Evolutionary conservation across 2,329 filamentous ascomycete genomes (phyloP).

Genomic region (Talaromyces sp.): DNA sequence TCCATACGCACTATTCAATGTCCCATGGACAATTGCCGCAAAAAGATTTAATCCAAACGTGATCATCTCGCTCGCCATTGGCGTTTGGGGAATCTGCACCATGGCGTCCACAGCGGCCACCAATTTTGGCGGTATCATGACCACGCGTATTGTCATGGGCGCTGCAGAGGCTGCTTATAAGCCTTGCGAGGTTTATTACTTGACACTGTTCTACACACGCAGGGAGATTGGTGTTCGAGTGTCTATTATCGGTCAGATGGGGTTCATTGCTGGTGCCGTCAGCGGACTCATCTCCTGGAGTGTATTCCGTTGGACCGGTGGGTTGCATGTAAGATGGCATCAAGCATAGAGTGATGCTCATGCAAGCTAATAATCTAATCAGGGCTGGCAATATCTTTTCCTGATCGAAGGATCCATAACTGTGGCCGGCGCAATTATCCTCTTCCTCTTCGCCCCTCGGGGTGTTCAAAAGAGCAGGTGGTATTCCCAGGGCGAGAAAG

Average conservation of each 20-base stretch:
- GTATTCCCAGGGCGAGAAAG: not conserved
- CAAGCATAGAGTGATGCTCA: not conserved
- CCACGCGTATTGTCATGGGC: constrained; percentile 73
- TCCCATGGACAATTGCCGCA: constrained; percentile 36
- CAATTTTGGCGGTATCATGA: constrained; percentile 67
- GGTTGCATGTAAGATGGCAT: not conserved
- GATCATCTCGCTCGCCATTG: not conserved
- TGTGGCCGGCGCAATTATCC: constrained; percentile 1
- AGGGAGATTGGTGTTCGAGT: constrained; percentile 39
- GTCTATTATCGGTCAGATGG: constrained; percentile 40
- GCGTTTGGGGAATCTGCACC: constrained; percentile 24
- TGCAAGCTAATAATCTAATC: not conserved
- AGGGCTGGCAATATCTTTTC: constrained; percentile 9
- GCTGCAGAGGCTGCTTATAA: constrained; percentile 51
- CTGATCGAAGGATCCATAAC: constrained; percentile 7
- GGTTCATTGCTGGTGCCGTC: constrained; percentile 27
- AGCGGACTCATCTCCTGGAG: constrained; percentile 4
- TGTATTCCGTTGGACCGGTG: constrained; percentile 6
- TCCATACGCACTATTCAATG: constrained; percentile 45
- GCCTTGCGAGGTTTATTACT: constrained; percentile 49
- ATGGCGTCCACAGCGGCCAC: constrained; percentile 1
- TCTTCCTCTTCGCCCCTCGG: not conserved
- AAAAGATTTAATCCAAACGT: constrained; percentile 2
- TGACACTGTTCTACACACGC: constrained; percentile 43
- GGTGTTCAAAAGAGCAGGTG: not conserved